phyloP scores from a whole-genome alignment of 441 rosid genomes.

The Gossypium schwendimanii region DNA sequence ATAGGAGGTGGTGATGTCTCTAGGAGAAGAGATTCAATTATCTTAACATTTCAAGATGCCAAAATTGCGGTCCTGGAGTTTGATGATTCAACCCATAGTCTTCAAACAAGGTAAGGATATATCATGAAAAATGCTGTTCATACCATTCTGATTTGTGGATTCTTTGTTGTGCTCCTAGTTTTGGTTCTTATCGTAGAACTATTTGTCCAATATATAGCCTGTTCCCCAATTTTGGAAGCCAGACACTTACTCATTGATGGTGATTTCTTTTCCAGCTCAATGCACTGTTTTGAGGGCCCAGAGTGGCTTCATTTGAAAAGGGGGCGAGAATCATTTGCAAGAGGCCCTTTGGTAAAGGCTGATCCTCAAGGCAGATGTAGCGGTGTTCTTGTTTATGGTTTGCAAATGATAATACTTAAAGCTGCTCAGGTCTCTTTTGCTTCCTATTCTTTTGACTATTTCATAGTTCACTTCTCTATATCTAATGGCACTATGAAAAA shows the following conservation, averaged over 20 bases:
- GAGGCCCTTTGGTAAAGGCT: constrained; percentile 76
- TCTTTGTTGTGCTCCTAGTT: neutral
- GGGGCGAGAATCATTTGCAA: constrained; percentile 87
- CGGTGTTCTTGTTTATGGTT: constrained; percentile 83
- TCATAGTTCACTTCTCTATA: neutral
- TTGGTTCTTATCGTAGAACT: neutral
- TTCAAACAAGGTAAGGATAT: constrained; percentile 54
- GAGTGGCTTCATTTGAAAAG: constrained; percentile 93
- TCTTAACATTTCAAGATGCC: constrained; percentile 74
- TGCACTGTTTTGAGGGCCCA: constrained; percentile 99
- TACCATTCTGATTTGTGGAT: neutral
- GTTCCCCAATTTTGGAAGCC: constrained; percentile 10
- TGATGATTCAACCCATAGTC: constrained; percentile 86
- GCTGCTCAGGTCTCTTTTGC: constrained; percentile 73
- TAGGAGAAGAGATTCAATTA: constrained; percentile 74
- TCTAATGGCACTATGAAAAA: neutral
- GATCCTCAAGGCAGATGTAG: constrained; percentile 99
- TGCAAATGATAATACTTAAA: constrained; percentile 95
- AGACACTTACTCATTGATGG: constrained; percentile 2
- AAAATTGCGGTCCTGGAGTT: constrained; percentile 83
- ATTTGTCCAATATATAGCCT: neutral
- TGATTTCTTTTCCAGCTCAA: constrained; percentile 56
- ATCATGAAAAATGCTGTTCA: neutral
- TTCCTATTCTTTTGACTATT: constrained; percentile 6
- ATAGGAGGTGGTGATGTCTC: constrained; percentile 61